Conservation (phyloP, 371 early-diverging fungal genomes). For the Blastocladiella emersonii region DNA sequence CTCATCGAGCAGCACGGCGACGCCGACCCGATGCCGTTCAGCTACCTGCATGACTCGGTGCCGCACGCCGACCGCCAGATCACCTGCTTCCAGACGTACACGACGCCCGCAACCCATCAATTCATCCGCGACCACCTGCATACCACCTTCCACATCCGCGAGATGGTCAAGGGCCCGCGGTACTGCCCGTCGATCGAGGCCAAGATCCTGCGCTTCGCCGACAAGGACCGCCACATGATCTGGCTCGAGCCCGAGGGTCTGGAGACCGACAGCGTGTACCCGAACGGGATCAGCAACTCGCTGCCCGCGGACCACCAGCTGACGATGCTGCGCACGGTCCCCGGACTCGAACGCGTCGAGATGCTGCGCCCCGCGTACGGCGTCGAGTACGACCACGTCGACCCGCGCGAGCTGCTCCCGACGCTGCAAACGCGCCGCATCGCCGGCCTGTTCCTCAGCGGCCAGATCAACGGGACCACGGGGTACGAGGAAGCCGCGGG, state of each 20-base stretch:
- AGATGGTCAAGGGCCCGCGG: constrained; percentile 71
- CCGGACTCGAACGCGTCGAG: constrained; percentile 58
- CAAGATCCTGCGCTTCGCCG: constrained; percentile 58
- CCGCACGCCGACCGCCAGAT: constrained; percentile 48
- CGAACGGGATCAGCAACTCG: constrained; percentile 72
- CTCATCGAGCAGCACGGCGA: constrained; percentile 56
- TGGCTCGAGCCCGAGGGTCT: constrained; percentile 76
- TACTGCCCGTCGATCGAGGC: constrained; percentile 77
- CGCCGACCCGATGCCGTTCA: constrained; percentile 58
- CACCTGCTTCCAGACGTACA: constrained; percentile 60
- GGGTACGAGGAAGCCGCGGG: constrained; percentile 83
- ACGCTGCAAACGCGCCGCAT: constrained; percentile 67
- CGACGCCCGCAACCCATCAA: constrained; percentile 50
- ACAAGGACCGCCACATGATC: constrained; percentile 49
- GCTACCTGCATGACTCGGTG: constrained; percentile 50
- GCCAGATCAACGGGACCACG: constrained; percentile 80
- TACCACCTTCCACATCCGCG: constrained; percentile 65
- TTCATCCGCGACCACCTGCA: constrained; percentile 57
- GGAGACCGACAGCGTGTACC: constrained; percentile 57
- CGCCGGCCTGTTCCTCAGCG: constrained; percentile 60
- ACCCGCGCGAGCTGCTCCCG: constrained; percentile 62
- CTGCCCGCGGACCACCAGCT: constrained; percentile 65
- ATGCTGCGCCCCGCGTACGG: constrained; percentile 62
- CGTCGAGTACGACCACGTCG: constrained; percentile 76
- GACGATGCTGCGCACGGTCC: constrained; percentile 53